Evolutionary conservation across 2,329 filamentous ascomycete species (phyloP), one percentile per base, ranked within the genome.

Genomic region (Ophiostoma tasmaniense): DNA sequence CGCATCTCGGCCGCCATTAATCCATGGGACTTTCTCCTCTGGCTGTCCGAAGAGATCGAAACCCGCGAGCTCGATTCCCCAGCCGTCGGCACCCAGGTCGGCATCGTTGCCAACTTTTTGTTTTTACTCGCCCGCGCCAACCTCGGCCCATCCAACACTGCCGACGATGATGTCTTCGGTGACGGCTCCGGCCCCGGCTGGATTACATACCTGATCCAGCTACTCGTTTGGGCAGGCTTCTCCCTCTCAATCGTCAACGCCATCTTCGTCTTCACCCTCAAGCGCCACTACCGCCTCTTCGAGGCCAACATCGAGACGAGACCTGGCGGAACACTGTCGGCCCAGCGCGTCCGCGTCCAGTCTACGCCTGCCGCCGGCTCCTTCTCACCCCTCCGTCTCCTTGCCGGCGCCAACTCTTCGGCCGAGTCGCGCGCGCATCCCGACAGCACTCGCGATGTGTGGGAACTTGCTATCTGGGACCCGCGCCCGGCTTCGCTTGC

Each of bases 381-480:
- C 0, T 94, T 95, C 0, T 95, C 93, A 0, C 94, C 95, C 0
- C 76, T 98, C 52, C 87, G 89, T 68, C 89, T 92, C 69, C 78
- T 98, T 50, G 85, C 88, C 35, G 78, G 98, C 50, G 85, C 88
- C 33, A 87, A 85, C 72, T 81, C 91, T 45, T 89, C 87, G 28
- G 91, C 93, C n/a, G 88, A 93, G 73, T 89, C 91, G 33, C 87
- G 93, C 76, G 90, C 92, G 35, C 91, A 97, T 78, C 92, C 94
- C 0, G 90, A 95, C 76, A 87, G 89, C 69, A 85, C 86, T 33
- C 86, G 89, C 13, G 93, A 99, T 78, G 95, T 99, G 11, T 99
- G 95, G 95, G 93, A 99, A 78, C 80, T 99, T 66, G 86, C 90
- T 1, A 85, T 98, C 7, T 99, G 95, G 95, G 93, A 98, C 76